Conservation (phyloP, 1,284 basidiomycete genomes). For the Phenoliferia sp. region DNA sequence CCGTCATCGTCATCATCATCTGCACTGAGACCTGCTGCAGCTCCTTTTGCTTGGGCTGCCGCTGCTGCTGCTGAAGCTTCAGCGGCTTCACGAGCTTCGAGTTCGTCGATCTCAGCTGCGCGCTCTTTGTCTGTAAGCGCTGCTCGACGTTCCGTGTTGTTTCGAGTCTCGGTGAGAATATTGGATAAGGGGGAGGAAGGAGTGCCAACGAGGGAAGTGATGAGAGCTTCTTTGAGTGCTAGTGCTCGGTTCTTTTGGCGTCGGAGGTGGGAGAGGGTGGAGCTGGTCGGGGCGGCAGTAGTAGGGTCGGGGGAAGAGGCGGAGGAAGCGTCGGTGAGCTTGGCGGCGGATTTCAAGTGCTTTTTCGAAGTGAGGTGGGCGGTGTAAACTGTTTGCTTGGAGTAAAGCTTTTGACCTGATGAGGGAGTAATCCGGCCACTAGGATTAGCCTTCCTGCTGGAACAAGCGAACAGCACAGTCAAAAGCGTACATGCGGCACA, state of each 20-base stretch:
- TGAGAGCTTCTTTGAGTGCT: conserved; percentile 68
- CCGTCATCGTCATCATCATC: conserved; percentile 92
- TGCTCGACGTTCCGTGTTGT: conserved; percentile 92
- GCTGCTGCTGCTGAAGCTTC: conserved; percentile 57
- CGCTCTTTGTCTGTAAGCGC: conserved; percentile 94
- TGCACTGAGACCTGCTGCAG: conserved; percentile 49
- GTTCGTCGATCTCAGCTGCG: conserved; percentile 79
- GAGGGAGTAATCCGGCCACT: not conserved
- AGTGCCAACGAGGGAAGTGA: conserved; percentile 58
- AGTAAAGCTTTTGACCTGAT: conserved; percentile 82
- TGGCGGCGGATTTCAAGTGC: conserved; percentile 78
- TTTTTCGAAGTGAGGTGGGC: conserved; percentile 92
- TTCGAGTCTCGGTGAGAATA: conserved; percentile 74
- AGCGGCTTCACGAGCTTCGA: conserved; percentile 48
- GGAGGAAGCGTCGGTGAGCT: conserved; percentile 48
- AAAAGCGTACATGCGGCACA: conserved; percentile 77
- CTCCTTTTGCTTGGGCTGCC: conserved; percentile 46
- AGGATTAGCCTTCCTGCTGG: too few relatives aligned
- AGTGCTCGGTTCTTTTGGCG: conserved; percentile 61
- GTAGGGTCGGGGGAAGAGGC: conserved; percentile 33
- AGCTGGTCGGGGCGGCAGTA: conserved; percentile 22
- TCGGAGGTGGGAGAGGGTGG: conserved; percentile 40
- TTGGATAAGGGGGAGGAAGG: conserved; percentile 53
- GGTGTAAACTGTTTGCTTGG: conserved; percentile 97
- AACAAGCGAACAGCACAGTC: not conserved